Evolutionary conservation across 805 yeast genomes (phyloP).

Genomic region (Hanseniaspora taiwanica): DNA sequence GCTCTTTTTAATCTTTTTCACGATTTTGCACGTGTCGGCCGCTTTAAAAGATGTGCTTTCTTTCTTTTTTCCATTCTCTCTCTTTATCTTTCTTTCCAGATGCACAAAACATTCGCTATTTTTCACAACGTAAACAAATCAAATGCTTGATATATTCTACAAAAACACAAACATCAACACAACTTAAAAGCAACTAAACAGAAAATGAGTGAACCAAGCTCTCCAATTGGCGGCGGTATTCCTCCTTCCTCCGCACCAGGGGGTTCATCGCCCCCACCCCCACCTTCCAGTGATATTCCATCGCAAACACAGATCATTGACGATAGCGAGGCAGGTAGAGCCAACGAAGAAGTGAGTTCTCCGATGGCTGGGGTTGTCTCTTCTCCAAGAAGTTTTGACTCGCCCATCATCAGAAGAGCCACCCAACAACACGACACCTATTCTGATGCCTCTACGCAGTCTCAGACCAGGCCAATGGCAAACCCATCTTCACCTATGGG

Average conservation of each 20-base stretch:
- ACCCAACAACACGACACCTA: not conserved
- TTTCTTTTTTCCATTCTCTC: too few species aligned
- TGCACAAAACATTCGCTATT: too few species aligned
- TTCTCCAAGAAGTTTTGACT: not conserved
- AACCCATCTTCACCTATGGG: conserved; percentile 43
- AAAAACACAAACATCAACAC: not conserved
- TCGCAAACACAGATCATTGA: not conserved
- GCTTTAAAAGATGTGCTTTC: too few species aligned
- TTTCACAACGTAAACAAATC: not conserved
- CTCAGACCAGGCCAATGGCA: conserved; percentile 17
- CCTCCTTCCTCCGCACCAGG: conserved; percentile 24
- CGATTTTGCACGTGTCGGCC: too few species aligned
- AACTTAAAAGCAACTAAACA: not conserved
- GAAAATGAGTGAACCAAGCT: conserved; percentile 24
- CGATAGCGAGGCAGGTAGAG: not conserved
- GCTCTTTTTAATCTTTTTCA: too few species aligned
- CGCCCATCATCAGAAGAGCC: not conserved
- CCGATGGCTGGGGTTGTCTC: not conserved
- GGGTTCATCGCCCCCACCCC: conserved; percentile 22
- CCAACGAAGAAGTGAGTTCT: not conserved
- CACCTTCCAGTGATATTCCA: conserved; percentile 13
- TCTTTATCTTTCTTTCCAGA: too few species aligned
- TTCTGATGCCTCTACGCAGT: conserved; percentile 12
- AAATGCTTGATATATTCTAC: too few species aligned
- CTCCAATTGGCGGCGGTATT: conserved; percentile 23